These are phyloP conservation scores for Heterobasidion irregulare DNA, from an alignment of 1,284 basidiomycete species.

Conservation along the genomic window DNA sequence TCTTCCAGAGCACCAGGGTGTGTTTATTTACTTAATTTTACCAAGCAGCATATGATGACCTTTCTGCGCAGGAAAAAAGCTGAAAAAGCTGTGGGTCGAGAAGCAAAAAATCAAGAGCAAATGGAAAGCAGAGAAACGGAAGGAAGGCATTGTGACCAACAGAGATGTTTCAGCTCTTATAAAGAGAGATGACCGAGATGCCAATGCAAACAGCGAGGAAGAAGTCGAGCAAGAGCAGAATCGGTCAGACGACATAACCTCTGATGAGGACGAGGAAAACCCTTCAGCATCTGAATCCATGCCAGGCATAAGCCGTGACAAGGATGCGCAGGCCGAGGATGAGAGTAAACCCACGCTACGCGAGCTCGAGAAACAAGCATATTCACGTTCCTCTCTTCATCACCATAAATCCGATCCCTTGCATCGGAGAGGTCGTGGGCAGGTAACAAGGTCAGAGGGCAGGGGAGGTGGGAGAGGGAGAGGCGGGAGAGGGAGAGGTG, in stretches of 20 bases:
- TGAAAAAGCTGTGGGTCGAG: slow-evolving; percentile 69
- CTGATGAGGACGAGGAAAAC: slow-evolving; percentile 12
- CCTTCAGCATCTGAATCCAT: background rate
- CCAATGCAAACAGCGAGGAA: slow-evolving; percentile 9
- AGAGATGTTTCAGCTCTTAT: slow-evolving; percentile 8
- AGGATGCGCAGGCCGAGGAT: background rate
- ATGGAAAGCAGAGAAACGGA: slow-evolving; percentile 71
- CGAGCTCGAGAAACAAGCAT: slow-evolving; percentile 52
- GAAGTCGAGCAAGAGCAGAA: slow-evolving; percentile 9
- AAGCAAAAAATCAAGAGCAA: slow-evolving; percentile 66
- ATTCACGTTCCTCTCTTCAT: slow-evolving; percentile 48
- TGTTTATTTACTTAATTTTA: slow-evolving; percentile 9
- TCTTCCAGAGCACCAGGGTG: slow-evolving; percentile 55
- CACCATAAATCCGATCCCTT: slow-evolving; percentile 44
- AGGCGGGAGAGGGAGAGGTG: background rate
- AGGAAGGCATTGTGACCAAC: slow-evolving; percentile 33
- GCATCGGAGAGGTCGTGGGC: slow-evolving; percentile 14
- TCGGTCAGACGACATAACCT: background rate
- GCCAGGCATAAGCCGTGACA: background rate
- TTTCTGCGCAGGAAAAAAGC: slow-evolving; percentile 46
- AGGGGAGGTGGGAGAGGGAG: background rate
- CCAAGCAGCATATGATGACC: slow-evolving; percentile 1
- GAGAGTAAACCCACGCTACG: slow-evolving; percentile 31
- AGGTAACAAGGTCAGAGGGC: too few species aligned
- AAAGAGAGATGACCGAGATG: slow-evolving; percentile 7